Conservation (phyloP, 164 flowering plant species). For the Aristolochia californica region DNA sequence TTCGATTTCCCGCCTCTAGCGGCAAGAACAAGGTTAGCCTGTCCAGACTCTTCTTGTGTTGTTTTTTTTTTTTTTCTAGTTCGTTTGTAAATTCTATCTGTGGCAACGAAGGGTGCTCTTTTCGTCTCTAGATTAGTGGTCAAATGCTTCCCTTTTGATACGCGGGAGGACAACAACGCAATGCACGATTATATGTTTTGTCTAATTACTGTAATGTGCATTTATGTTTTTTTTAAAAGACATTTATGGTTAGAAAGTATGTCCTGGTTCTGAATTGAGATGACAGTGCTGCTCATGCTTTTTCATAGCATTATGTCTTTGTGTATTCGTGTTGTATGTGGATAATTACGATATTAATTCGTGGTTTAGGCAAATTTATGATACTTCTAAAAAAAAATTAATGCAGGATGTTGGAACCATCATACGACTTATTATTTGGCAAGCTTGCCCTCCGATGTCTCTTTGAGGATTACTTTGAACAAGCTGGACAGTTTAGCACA, state of each 20-base stretch:
- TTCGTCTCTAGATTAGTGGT: not conserved
- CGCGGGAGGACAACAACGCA: not conserved
- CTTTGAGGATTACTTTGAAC: conserved; percentile 88
- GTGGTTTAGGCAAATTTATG: not conserved
- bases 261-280: too few relatives aligned
- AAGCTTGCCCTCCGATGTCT: conserved; percentile 80
- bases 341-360: not conserved
- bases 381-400: not conserved
- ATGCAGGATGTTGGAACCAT: conserved; percentile 89
- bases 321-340: not conserved
- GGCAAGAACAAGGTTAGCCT: conserved; percentile 58
- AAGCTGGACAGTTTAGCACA: conserved; percentile 59
- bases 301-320: too few relatives aligned
- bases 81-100: not conserved
- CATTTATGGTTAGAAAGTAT: too few relatives aligned
- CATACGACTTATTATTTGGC: conserved; percentile 76
- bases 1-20: conserved; percentile 94
- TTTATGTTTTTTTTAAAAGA: not conserved
- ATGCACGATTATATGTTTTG: not conserved
- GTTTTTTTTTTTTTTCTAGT: not conserved
- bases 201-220: not conserved
- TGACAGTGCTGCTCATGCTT: too few relatives aligned
- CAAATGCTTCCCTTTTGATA: not conserved
- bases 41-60: not conserved
- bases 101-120: not conserved